These are phyloP conservation scores for Aechmea fasciata DNA, from an alignment of 176 grass and related monocot genomes.

Conservation along the genomic window DNA sequence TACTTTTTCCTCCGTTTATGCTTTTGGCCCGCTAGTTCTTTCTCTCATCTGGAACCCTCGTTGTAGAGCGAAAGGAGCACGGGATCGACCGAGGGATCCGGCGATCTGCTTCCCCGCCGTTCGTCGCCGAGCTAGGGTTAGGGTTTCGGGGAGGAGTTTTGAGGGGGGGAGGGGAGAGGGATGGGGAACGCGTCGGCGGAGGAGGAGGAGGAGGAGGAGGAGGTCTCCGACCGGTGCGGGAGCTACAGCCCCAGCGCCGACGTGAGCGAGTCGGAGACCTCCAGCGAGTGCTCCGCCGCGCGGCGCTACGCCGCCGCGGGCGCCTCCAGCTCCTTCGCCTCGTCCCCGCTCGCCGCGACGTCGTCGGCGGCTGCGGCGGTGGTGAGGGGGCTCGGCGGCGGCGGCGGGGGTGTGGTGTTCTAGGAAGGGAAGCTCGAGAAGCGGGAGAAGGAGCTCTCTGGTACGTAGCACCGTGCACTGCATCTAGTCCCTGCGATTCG, in stretches of 20 bases:
- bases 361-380: constrained; percentile 26
- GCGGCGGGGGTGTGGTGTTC: background rate
- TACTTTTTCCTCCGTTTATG: background rate
- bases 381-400: constrained; percentile 23
- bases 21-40: background rate
- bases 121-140: background rate
- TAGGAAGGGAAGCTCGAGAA: constrained; percentile 10
- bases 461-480: constrained; percentile 3
- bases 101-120: background rate
- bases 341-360: constrained; percentile 26
- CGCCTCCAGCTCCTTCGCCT: constrained; percentile 52
- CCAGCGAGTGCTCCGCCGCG: constrained; percentile 60
- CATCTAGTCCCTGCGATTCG: background rate
- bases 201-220: constrained; percentile 34
- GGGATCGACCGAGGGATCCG: background rate
- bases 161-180: background rate
- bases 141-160: background rate
- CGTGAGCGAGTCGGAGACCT: constrained; percentile 88
- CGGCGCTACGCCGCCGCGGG: constrained; percentile 40
- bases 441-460: constrained; percentile 19
- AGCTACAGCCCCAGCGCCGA: constrained; percentile 96
- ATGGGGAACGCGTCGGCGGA: constrained; percentile 67
- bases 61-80: background rate
- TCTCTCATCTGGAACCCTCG: background rate
- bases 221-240: constrained; percentile 52